Evolutionary conservation across 1,139 yeast species (phyloP), one percentile per base, ranked within the genome.

Genomic region (Pichia sp.): DNA sequence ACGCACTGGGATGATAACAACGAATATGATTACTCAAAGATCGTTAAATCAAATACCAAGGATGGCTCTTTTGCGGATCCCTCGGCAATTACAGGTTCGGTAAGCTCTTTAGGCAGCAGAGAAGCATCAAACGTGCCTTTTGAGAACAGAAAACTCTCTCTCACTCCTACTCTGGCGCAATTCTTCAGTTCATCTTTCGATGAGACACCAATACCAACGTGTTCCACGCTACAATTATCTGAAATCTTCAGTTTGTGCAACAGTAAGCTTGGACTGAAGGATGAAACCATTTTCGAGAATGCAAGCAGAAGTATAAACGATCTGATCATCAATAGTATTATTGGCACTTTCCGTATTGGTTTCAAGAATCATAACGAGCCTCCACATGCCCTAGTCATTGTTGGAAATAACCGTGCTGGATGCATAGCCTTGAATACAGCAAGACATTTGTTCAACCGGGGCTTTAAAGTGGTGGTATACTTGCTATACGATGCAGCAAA

Each of bases 211-310:
- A 60, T 77, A 4, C 83, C 91, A 2, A 64, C 78, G 38, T 81
- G 88, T 13, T 74, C 91, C 1, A 91, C 95, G 1, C 75, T 85
- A 7, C 95, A 87, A 57, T 60, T 86, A 42, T 64, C 81, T n/a
- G 94, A 85, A 47, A 73, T 86, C 39, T 93, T 85, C 55, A 67
- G 83, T 32, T 56, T 77, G 15, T 59, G 82, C 14, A 56, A 62
- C 5, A 79, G 76, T 20, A 57, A 65, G 9, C 80, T 67, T 56
- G 77, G 75, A 2, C 57, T 78, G 15, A 49, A 73, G 2, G 64
- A 71, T 12, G 56, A 56, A 10, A 58, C 73, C 10, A 58, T 78
- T 49, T 62, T 73, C 12, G 96, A 86, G 55, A 75, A 77, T 34
- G 76, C 86, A 33, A 87, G 87, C 3, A 62, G 80, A 18, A 82